Evolutionary conservation across 1,139 yeast species (phyloP), one percentile per base, ranked within the genome.

Genomic region (Hansenula sp.): DNA sequence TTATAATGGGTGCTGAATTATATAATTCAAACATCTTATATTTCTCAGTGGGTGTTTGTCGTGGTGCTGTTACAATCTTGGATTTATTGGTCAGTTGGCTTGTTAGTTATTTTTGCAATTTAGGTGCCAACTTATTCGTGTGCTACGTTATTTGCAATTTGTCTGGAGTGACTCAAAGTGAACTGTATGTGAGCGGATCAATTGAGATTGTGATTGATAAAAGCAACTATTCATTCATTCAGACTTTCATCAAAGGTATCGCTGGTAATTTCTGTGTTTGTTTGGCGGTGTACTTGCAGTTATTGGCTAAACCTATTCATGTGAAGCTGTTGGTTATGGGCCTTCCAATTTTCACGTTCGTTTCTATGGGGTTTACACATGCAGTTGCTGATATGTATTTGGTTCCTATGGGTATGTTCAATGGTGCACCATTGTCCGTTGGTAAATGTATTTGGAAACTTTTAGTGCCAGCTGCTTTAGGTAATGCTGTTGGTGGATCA

Each of bases 371-470:
- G 0, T 86, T 80, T 61, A 79, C 88, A 5, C 95, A 87, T 59
- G 79, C 79, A 3, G 89, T 87, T 10, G 95, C 95, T 1, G 95
- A 87, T 61, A 84, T 86, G 91, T 79, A 71, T 52, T 54, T 84
- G 46, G 59, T 83, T 11, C 76, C 81, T 10, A 75, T 80, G 53
- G 95, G 88, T 0, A 65, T 84, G 55, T 71, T 86, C 41, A 82
- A 83, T 59, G 77, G 81, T 27, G 83, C 88, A 0, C 72, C 78
- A 4, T 67, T 80, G 12, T 67, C 81, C 0, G 86, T 84, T 24
- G 85, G 80, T 0, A 64, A 64, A n/a, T 80, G 77, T 42, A 79
- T 82, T 9, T 86, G 93, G 93, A 85, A 81, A 58, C 63, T 81
- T 1, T 65, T 84, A 54, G 61, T 85, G 6, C 88, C 94, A 0